A percentile compares a stretch with the other conserved stretches of the same genome.
phyloP scores from a whole-genome alignment of 495 filamentous ascomycete species.

The Aspergillus haitiensis region DNA sequence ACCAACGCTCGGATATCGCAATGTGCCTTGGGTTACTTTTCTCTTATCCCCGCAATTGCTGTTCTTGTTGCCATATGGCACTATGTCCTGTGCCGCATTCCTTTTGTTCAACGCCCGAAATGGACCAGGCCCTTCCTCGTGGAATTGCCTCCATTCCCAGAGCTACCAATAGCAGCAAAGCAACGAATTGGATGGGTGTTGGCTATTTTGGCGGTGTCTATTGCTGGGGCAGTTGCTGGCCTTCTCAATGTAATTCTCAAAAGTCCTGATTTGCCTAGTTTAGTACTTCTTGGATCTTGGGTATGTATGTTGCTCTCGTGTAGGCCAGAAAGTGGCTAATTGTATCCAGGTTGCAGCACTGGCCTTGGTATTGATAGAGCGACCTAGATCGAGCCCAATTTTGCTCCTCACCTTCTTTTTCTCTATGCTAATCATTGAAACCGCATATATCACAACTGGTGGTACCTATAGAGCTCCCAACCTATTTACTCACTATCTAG shows the following conservation, averaged over 20 bases:
- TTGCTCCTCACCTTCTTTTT: constrained; percentile 37
- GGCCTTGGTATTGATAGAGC: constrained; percentile 47
- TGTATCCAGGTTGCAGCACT: constrained; percentile 42
- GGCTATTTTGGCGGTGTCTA: constrained; percentile 42
- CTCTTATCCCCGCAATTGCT: constrained; percentile 46
- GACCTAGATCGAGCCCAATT: constrained; percentile 47
- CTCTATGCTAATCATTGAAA: constrained; percentile 40
- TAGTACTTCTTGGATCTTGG: constrained; percentile 46
- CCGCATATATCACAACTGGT: constrained; percentile 36
- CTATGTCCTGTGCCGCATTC: constrained; percentile 32
- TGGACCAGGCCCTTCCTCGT: constrained; percentile 53
- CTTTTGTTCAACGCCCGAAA: constrained; percentile 39
- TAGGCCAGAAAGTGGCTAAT: constrained; percentile 1
- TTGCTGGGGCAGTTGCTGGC: constrained; percentile 43
- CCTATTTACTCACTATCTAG: constrained; percentile 41
- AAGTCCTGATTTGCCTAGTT: constrained; percentile 21
- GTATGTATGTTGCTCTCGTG: constrained; percentile 32
- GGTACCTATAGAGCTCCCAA: constrained; percentile 27
- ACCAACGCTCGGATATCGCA: constrained; percentile 47
- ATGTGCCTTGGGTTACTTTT: constrained; percentile 50
- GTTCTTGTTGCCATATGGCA: constrained; percentile 40
- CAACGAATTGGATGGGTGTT: constrained; percentile 35
- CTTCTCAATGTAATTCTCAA: constrained; percentile 40
- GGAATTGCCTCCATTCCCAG: constrained; percentile 38
- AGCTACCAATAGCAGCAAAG: constrained; percentile 29